These are phyloP conservation scores for Sphagnum fallax DNA, from an alignment of 228 moss, liverwort and hornwort species.

Conservation along the genomic window DNA sequence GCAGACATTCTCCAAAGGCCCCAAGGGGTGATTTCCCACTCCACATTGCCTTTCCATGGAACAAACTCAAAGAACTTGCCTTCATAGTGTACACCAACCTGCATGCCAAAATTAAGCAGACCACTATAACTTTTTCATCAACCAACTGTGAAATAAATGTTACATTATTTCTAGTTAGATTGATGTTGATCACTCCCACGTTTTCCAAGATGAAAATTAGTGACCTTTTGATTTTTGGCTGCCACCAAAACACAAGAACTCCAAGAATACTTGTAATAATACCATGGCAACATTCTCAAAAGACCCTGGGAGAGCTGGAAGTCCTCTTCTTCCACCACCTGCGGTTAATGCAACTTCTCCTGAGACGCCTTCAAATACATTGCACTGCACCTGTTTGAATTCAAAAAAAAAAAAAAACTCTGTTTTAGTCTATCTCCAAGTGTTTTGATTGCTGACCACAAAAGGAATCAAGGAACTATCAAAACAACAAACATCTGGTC, in stretches of 20 bases:
- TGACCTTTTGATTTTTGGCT: not conserved
- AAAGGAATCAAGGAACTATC: too few relatives aligned
- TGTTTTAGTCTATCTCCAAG: too few relatives aligned
- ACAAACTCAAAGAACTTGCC: slow-evolving; percentile 85
- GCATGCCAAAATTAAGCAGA: not conserved
- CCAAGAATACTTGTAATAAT: not conserved
- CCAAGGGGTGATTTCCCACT: slow-evolving; percentile 84
- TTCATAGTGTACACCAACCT: slow-evolving; percentile 75
- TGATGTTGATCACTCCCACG: not conserved
- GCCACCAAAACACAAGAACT: not conserved
- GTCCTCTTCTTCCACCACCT: slow-evolving; percentile 72
- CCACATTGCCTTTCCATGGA: slow-evolving; percentile 77
- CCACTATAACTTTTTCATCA: too few relatives aligned
- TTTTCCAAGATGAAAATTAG: not conserved
- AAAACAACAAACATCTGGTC: too few relatives aligned
- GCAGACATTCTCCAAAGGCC: slow-evolving; percentile 88
- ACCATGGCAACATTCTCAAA: slow-evolving; percentile 93
- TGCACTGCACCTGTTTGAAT: slow-evolving; percentile 64
- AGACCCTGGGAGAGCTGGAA: slow-evolving; percentile 61
- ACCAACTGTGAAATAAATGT: not conserved
- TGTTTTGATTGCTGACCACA: too few relatives aligned
- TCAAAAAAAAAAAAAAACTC: not conserved
- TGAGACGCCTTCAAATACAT: slow-evolving; percentile 76
- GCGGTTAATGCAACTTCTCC: slow-evolving; percentile 84
- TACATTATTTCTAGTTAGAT: not conserved